Percentiles rank a stretch among this genome's conserved stretches.
Conservation (phyloP, 768 basidiomycete species). For the Chiua virens region DNA sequence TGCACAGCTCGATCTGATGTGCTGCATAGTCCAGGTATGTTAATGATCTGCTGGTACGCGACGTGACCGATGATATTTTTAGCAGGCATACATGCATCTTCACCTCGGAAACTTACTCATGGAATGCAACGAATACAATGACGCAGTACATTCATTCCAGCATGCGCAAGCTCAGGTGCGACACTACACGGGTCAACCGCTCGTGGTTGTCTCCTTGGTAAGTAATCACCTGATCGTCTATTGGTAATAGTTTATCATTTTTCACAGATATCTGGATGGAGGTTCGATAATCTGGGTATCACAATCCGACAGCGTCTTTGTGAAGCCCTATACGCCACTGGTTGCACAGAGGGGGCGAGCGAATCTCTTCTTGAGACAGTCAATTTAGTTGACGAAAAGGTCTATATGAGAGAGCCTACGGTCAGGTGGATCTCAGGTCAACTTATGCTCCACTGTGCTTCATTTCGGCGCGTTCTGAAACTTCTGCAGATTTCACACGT, state of each 20-base stretch:
- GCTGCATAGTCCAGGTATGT: background rate
- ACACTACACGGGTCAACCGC: background rate
- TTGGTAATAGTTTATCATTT: background rate
- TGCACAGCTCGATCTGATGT: background rate
- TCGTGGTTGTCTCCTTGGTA: background rate
- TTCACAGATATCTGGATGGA: slow-evolving; percentile 11
- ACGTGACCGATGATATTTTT: background rate
- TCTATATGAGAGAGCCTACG: background rate
- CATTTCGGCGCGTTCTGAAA: no score
- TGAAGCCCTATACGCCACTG: background rate
- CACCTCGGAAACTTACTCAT: background rate
- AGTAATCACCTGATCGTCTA: no score
- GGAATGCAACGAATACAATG: background rate
- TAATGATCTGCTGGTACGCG: no score
- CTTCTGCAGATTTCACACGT: slow-evolving; percentile 4
- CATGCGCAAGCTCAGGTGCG: background rate
- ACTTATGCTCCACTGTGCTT: no score
- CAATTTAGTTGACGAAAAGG: background rate
- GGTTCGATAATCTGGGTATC: background rate
- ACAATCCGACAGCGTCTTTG: slow-evolving; percentile 1
- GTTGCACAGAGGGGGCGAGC: background rate
- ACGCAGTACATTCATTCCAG: background rate
- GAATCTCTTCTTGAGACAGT: background rate
- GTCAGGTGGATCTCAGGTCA: no score
- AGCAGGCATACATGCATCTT: slow-evolving; percentile 12